Base-by-base conservation (phyloP, 257 asterid species). In the Jacaranda copaia region DNA sequence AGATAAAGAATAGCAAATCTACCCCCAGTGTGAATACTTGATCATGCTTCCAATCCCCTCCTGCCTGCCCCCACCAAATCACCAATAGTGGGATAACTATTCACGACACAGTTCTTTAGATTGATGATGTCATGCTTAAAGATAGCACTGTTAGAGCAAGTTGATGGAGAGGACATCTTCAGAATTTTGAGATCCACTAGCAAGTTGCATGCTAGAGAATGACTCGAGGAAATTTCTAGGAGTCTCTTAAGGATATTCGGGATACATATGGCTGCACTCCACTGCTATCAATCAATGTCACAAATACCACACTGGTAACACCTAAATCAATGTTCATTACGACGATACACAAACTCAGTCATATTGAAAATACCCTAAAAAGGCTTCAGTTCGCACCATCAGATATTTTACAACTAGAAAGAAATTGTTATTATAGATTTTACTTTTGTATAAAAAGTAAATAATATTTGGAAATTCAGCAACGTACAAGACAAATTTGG, bases 311-410 rank as follows among this genome's bases (percentile, higher is more conserved):
- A 49, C 15, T 52, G 62, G 35, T 7, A 51, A 49, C 46, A 69
- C 63, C 53, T 35, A 70, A 8, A 70, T 52, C n/a, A 48, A 48
- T 48, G 12, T 6, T 5, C 15, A 48, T 12, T 48, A 35, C 8
- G 15, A 20, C 6, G n/a, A 6, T n/a, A 14, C 15, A 56, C 8
- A 18, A 38, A 8, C 3, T 3, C 14, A 16, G 53, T 53, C 2
- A 70, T 36, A 52, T 5, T 7, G 55, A 68, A 45, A 35, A 25
- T 12, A 13, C 32, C 1, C 56, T 5, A 12, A 38, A 40, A 8
- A 13, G 7, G 43, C 19, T 72, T 58, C 43, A 46, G 59, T 18
- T 43, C 70, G 46, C 35, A 74, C 39, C 75, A 42, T 42, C 8
- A 7, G 51, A 70, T n/a, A 16, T n/a, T 74, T 46, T 35, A 40